A percentile compares a stretch with the other conserved stretches of the same genome.
phyloP scores from a whole-genome alignment of 2,329 filamentous ascomycete genomes.

The Geoglossum cookeanum region DNA sequence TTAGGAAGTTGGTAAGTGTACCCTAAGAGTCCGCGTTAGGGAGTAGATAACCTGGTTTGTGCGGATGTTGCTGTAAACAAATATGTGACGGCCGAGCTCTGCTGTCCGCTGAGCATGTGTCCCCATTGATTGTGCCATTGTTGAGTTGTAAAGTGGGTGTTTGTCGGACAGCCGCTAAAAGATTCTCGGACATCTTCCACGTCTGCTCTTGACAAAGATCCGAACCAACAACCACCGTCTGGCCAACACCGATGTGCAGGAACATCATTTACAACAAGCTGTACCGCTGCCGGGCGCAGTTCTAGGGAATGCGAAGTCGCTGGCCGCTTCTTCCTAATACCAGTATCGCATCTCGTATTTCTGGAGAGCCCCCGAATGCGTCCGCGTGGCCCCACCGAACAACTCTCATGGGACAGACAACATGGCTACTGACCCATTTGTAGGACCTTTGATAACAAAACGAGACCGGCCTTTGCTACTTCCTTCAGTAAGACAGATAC shows the following conservation, averaged over 20 bases:
- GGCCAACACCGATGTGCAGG: not conserved
- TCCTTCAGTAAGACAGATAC: conserved; percentile 24
- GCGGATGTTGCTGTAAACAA: conserved; percentile 39
- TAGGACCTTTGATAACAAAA: not conserved
- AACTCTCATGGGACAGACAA: not conserved
- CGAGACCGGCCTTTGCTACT: conserved; percentile 28
- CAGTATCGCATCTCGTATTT: not conserved
- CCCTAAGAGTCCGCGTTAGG: conserved; percentile 34
- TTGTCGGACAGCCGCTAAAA: not conserved
- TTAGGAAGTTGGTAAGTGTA: conserved; percentile 16
- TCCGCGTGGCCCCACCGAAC: not conserved
- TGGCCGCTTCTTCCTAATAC: not conserved
- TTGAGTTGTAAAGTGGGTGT: not conserved
- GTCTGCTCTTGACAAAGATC: not conserved
- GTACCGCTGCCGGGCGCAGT: not conserved
- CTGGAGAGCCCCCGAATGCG: not conserved
- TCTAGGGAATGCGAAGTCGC: not conserved
- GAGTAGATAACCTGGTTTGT: conserved; percentile 48
- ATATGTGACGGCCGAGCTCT: conserved; percentile 37
- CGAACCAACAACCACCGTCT: not conserved
- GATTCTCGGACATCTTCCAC: not conserved
- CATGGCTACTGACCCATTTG: not conserved
- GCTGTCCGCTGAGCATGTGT: not conserved
- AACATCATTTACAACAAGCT: not conserved
- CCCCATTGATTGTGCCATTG: not conserved